phyloP scores from a whole-genome alignment of 176 grass and related monocot species.

The Carex parvula region DNA sequence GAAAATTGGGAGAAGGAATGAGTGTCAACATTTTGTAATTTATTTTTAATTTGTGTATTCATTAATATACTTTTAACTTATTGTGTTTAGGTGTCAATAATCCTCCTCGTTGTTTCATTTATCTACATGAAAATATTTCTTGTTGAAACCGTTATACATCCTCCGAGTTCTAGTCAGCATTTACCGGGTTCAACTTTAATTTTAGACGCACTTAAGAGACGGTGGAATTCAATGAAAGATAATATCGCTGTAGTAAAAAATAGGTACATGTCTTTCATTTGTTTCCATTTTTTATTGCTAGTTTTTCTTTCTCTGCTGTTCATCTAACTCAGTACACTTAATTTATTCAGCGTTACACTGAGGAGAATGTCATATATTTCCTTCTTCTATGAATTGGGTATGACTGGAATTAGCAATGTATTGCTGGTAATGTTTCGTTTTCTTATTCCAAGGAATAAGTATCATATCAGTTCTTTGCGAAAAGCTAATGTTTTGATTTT shows the following conservation, averaged over 20 bases:
- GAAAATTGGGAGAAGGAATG: background rate
- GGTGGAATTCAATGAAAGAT: constrained; percentile 60
- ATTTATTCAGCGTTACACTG: constrained; percentile 52
- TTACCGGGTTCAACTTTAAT: constrained; percentile 31
- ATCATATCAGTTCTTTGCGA: background rate
- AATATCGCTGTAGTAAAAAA: constrained; percentile 42
- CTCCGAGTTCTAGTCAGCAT: constrained; percentile 30
- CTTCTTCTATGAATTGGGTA: constrained; percentile 81
- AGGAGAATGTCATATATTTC: constrained; percentile 52
- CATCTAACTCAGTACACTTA: constrained; percentile 10
- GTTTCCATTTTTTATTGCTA: background rate
- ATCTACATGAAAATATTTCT: constrained; percentile 83
- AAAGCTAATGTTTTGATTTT: background rate
- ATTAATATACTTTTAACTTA: background rate
- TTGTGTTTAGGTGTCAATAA: constrained; percentile 52
- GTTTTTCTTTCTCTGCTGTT: background rate
- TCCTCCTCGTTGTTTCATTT: constrained; percentile 44
- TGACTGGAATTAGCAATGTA: constrained; percentile 73
- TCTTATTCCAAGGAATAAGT: background rate
- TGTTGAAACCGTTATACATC: constrained; percentile 50
- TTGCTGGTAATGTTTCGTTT: constrained; percentile 45
- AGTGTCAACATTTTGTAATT: background rate
- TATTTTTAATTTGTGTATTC: background rate
- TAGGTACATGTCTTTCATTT: constrained; percentile 33
- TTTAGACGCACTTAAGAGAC: constrained; percentile 35